These are phyloP conservation scores for Cryptosporidium baileyi DNA, from an alignment of 169 alveolate genomes.

Conservation along the genomic window DNA sequence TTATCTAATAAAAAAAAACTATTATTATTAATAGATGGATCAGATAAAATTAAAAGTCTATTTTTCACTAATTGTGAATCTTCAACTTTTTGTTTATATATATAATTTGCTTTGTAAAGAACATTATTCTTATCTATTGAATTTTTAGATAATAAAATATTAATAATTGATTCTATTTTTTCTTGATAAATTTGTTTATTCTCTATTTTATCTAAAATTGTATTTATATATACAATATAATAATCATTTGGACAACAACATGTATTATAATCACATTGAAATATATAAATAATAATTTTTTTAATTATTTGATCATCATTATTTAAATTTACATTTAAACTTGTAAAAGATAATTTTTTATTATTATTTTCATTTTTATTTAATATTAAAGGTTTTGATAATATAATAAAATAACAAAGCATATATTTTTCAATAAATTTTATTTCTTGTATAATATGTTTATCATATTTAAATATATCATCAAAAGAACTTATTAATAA, in stretches of 20 bases:
- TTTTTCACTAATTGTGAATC: neutral
- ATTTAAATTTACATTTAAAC: neutral
- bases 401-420: neutral
- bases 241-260: slow-evolving; percentile 39
- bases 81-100: slow-evolving; percentile 4
- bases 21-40: slow-evolving; percentile 35
- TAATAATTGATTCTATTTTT: neutral
- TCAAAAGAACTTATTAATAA: neutral
- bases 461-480: neutral
- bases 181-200: neutral
- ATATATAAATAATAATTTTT: neutral
- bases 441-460: neutral
- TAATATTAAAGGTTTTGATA: neutral
- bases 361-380: neutral
- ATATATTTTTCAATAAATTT: neutral
- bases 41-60: slow-evolving; percentile 3
- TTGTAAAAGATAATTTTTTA: neutral
- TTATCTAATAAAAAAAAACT: slow-evolving; percentile 39
- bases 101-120: slow-evolving; percentile 15
- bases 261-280: slow-evolving; percentile 26
- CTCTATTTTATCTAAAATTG: neutral
- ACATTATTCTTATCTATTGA: neutral
- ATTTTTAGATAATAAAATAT: neutral
- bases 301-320: neutral
- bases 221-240: slow-evolving; percentile 25